These are phyloP conservation scores for Vanilla planifolia DNA, from an alignment of 106 monocot species.

Conservation along the genomic window DNA sequence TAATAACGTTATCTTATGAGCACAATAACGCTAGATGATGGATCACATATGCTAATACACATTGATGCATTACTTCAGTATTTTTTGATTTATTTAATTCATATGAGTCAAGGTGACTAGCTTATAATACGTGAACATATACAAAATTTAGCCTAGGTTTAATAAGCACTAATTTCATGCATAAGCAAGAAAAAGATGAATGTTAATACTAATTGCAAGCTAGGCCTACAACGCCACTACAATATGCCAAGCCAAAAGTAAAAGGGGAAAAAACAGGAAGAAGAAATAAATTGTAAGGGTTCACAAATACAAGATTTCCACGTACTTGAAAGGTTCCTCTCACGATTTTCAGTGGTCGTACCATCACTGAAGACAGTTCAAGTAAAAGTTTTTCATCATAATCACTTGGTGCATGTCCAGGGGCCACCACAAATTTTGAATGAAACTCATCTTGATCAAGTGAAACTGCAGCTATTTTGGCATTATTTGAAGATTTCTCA, in stretches of 20 bases:
- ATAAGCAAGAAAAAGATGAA: background rate
- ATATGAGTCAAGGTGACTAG: too few relatives aligned
- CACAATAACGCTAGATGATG: too few relatives aligned
- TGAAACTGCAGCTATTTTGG: slow-evolving; percentile 34
- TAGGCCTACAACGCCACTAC: background rate
- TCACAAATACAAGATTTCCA: background rate
- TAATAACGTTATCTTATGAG: too few relatives aligned
- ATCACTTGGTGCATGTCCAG: slow-evolving; percentile 69
- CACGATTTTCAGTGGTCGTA: slow-evolving; percentile 83
- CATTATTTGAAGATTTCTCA: slow-evolving; percentile 35
- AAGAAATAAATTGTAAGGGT: slow-evolving; percentile 1
- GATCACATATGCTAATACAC: too few relatives aligned
- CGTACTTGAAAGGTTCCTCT: slow-evolving; percentile 84
- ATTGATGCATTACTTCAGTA: too few relatives aligned
- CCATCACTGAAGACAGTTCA: slow-evolving; percentile 81
- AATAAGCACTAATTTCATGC: background rate
- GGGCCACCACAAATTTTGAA: slow-evolving; percentile 28
- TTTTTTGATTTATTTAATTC: too few relatives aligned
- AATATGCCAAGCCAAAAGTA: slow-evolving; percentile 1
- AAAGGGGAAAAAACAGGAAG: background rate
- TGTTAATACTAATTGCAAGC: background rate
- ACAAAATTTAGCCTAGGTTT: background rate
- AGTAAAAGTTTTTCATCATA: slow-evolving; percentile 80
- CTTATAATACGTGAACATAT: too few relatives aligned
- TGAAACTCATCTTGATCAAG: slow-evolving; percentile 34